These are phyloP conservation scores for Sporisorium graminicola DNA, from an alignment of 1,284 basidiomycete species.

Conservation along the genomic window DNA sequence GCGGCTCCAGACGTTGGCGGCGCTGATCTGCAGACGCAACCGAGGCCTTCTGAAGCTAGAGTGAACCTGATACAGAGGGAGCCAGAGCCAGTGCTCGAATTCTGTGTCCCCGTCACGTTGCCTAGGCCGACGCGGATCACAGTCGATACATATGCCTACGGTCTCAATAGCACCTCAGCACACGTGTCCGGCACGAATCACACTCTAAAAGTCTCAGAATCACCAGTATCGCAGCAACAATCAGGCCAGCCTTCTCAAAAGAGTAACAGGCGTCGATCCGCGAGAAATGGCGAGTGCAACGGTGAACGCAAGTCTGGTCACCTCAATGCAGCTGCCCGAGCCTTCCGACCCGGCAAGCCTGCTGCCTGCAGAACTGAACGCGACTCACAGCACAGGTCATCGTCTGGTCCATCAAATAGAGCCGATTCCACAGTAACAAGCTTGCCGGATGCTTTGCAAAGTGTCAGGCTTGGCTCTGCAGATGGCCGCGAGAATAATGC, in stretches of 20 bases:
- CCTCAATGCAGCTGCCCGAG: conserved; percentile 22
- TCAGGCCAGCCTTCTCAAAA: neutral
- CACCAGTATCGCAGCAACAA: neutral
- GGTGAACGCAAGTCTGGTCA: neutral
- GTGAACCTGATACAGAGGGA: conserved; percentile 17
- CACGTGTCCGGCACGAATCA: conserved; percentile 5
- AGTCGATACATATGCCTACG: conserved; percentile 20
- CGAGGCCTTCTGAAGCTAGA: conserved; percentile 11
- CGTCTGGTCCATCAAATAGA: no score
- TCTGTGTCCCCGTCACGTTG: conserved; percentile 30
- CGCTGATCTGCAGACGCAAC: no score
- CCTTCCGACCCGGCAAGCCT: conserved; percentile 16
- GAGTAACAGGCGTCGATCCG: neutral
- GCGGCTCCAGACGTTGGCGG: neutral
- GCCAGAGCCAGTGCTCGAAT: conserved; percentile 24
- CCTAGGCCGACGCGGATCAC: conserved; percentile 26
- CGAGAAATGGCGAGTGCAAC: neutral
- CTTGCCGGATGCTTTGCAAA: neutral
- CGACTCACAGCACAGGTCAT: neutral
- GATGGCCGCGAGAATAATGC: no score
- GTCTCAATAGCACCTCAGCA: neutral
- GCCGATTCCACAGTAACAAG: no score
- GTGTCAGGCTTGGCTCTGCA: neutral
- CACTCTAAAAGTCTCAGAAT: neutral
- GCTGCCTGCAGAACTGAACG: no score